These are phyloP conservation scores for Lichtheimia corymbifera DNA, from an alignment of 371 early-diverging fungal species.

Conservation along the genomic window DNA sequence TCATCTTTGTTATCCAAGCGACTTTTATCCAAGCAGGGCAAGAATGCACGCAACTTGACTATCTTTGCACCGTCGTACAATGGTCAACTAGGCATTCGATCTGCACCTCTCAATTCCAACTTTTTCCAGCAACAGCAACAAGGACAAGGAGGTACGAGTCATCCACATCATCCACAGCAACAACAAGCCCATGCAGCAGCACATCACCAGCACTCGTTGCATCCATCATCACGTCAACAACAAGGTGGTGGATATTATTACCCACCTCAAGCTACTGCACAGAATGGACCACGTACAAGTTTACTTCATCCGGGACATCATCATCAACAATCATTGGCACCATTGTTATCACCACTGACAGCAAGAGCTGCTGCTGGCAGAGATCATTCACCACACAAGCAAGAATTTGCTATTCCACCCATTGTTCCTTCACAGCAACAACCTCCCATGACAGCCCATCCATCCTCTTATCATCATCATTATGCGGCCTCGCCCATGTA, in stretches of 20 bases:
- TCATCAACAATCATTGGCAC: conserved; percentile 25
- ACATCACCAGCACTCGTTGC: conserved; percentile 10
- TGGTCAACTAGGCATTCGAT: conserved; percentile 52
- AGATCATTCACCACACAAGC: conserved; percentile 18
- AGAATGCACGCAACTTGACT: conserved; percentile 57
- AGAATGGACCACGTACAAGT: conserved; percentile 3
- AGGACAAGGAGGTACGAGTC: too few species aligned
- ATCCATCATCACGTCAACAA: conserved; percentile 8
- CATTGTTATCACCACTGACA: conserved; percentile 25
- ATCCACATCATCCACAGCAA: conserved; percentile 13
- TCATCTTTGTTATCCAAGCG: conserved; percentile 36
- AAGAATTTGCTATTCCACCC: conserved; percentile 50
- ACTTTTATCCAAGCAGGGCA: conserved; percentile 31
- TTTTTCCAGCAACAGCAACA: conserved; percentile 36
- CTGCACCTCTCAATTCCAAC: conserved; percentile 61
- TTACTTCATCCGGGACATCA: conserved; percentile 20
- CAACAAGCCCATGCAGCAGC: conserved; percentile 5
- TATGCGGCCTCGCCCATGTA: conserved; percentile 14
- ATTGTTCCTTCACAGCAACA: conserved; percentile 54
- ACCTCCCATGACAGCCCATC: conserved; percentile 33
- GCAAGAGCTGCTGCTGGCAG: conserved; percentile 3
- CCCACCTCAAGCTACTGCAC: conserved; percentile 14
- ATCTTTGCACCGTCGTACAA: conserved; percentile 61
- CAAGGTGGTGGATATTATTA: conserved; percentile 19
- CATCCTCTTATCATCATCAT: conserved; percentile 6